These are phyloP conservation scores for Baorangia bicolor DNA, from an alignment of 768 basidiomycete species.

Conservation along the genomic window DNA sequence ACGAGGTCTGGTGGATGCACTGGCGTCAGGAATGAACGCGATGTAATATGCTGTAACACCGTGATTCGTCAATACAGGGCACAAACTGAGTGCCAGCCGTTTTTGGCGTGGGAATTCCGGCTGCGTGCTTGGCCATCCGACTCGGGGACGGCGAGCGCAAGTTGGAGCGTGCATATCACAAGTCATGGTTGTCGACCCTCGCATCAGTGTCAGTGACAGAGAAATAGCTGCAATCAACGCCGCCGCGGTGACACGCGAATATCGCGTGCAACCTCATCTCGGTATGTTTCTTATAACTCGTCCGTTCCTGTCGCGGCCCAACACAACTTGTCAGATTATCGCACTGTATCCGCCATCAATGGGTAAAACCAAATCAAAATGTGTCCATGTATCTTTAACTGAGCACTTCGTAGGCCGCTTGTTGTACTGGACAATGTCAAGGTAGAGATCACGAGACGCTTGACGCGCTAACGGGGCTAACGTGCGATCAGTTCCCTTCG, in stretches of 20 bases:
- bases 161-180: slow-evolving; percentile 9
- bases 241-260: slow-evolving; percentile 85
- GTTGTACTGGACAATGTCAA: slow-evolving; percentile 99
- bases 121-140: slow-evolving; percentile 1
- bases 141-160: slow-evolving; percentile 8
- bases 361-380: slow-evolving; percentile 52
- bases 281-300: slow-evolving; percentile 44
- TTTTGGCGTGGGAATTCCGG: slow-evolving; percentile 26
- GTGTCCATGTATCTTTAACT: slow-evolving; percentile 6
- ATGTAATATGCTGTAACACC: slow-evolving; percentile 16
- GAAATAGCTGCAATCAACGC: slow-evolving; percentile 82
- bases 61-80: neutral
- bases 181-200: slow-evolving; percentile 48
- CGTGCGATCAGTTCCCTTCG: slow-evolving; percentile 72
- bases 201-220: slow-evolving; percentile 67
- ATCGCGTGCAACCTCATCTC: slow-evolving; percentile 85
- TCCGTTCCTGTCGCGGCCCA: slow-evolving; percentile 3
- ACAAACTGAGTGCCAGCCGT: neutral
- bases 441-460: slow-evolving; percentile 42
- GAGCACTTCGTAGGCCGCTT: slow-evolving; percentile 62
- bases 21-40: slow-evolving; percentile 32
- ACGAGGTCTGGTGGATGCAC: slow-evolving; percentile 39
- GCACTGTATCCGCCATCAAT: slow-evolving; percentile 98
- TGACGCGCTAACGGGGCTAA: slow-evolving; percentile 14
- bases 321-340: slow-evolving; percentile 65